Evolutionary conservation across 108 stramenopile genomes (phyloP).

Genomic region (Licmophora abbreviata): DNA sequence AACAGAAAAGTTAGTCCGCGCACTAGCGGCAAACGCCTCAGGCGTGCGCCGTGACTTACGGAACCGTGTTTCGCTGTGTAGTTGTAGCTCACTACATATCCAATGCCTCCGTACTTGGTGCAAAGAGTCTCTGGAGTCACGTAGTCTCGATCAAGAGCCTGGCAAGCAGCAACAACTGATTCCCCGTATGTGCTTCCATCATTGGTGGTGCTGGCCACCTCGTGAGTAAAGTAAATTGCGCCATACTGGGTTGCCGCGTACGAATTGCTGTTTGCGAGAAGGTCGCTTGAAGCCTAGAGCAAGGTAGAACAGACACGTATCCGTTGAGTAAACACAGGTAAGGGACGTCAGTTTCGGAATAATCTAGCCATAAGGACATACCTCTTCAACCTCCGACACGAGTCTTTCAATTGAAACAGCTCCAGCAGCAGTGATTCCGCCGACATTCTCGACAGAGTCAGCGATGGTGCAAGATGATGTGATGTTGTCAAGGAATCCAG

Average conservation of each 20-base stretch:
- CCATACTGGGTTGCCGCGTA: slow-evolving; percentile 49
- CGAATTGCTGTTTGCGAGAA: slow-evolving; percentile 14
- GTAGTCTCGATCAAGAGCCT: slow-evolving; percentile 14
- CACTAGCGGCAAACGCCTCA: too few species aligned
- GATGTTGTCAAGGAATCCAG: too few species aligned
- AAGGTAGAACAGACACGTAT: too few species aligned
- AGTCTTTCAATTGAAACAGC: too few species aligned
- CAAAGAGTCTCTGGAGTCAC: slow-evolving; percentile 26
- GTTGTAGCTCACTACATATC: slow-evolving; percentile 63
- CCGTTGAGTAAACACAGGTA: too few species aligned
- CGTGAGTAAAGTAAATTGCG: slow-evolving; percentile 50
- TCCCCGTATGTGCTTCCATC: slow-evolving; percentile 14
- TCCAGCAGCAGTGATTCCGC: neutral
- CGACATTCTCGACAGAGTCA: neutral
- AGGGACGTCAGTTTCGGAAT: too few species aligned
- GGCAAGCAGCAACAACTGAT: slow-evolving; percentile 3
- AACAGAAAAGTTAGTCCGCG: too few species aligned
- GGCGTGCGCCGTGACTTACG: slow-evolving; percentile 1
- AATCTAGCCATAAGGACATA: too few species aligned
- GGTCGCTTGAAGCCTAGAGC: slow-evolving; percentile 14
- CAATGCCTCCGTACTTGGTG: slow-evolving; percentile 38
- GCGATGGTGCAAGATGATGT: neutral
- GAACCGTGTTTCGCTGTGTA: slow-evolving; percentile 46
- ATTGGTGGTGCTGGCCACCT: slow-evolving; percentile 20
- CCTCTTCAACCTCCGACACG: too few species aligned